Percentiles rank a stretch among this genome's conserved stretches.
phyloP scores from a whole-genome alignment of 1,139 yeast genomes.

The Protomyces inouyei region DNA sequence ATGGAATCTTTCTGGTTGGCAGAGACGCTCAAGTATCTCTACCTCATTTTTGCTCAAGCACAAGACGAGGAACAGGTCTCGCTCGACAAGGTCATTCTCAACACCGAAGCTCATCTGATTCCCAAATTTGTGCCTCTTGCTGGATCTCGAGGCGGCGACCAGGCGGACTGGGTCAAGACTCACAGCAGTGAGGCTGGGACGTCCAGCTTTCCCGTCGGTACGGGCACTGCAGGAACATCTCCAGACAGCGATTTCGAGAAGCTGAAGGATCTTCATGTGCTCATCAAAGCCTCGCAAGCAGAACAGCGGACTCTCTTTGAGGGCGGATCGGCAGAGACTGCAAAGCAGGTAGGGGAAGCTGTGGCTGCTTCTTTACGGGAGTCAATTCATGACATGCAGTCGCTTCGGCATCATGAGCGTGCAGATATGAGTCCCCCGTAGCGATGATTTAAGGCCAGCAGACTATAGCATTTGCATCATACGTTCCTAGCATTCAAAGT shows the following conservation, averaged over 20 bases:
- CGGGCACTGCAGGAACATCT: background rate
- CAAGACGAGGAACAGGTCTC: slow-evolving; percentile 58
- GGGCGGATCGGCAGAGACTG: slow-evolving; percentile 6
- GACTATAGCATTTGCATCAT: background rate
- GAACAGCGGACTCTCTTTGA: slow-evolving; percentile 1
- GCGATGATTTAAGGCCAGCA: background rate
- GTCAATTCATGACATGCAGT: background rate
- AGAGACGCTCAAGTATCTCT: slow-evolving; percentile 84
- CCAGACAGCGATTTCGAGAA: background rate
- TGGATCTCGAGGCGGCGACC: background rate
- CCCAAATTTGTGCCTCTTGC: slow-evolving; percentile 50
- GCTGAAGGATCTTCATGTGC: slow-evolving; percentile 4
- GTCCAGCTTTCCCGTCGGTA: background rate
- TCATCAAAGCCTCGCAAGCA: slow-evolving; percentile 11
- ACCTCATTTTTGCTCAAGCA: slow-evolving; percentile 57
- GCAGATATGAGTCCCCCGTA: background rate
- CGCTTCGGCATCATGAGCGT: background rate
- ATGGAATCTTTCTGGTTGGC: slow-evolving; percentile 94
- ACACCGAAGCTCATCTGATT: slow-evolving; percentile 90
- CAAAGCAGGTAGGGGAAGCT: background rate
- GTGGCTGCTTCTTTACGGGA: background rate
- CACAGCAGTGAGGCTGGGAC: background rate
- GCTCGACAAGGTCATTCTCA: slow-evolving; percentile 68
- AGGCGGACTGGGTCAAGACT: slow-evolving; percentile 8
- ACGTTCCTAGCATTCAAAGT: no score